Percentiles rank a stretch among this genome's conserved stretches.
phyloP scores from a whole-genome alignment of 306 rosid genomes.

The Dalbergia cultrata region DNA sequence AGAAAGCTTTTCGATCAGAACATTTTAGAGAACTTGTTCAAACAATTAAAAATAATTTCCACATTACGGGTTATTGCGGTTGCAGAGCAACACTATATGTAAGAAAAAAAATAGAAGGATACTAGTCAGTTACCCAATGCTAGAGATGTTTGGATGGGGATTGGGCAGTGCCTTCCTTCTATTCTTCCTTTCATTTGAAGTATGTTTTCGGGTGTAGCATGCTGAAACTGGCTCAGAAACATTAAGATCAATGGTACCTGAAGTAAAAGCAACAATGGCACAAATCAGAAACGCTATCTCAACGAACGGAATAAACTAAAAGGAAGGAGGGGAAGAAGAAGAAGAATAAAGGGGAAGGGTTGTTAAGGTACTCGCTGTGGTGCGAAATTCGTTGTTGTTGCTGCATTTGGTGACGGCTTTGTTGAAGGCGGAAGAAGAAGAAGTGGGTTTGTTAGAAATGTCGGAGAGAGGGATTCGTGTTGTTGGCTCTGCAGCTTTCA shows the following conservation, averaged over 20 bases:
- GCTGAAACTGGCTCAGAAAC: slow-evolving; percentile 53
- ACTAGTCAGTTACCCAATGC: slow-evolving; percentile 43
- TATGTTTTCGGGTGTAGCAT: slow-evolving; percentile 45
- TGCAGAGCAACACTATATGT: background rate
- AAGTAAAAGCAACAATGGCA: slow-evolving; percentile 27
- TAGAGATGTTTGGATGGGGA: slow-evolving; percentile 44
- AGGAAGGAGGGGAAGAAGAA: background rate
- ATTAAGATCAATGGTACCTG: slow-evolving; percentile 44
- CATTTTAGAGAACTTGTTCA: background rate
- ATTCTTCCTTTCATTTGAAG: slow-evolving; percentile 48
- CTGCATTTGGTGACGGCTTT: slow-evolving; percentile 2
- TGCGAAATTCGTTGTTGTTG: background rate
- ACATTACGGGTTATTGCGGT: background rate
- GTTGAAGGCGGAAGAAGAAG: slow-evolving; percentile 16
- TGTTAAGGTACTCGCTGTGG: background rate
- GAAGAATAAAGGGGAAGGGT: background rate
- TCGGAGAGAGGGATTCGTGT: slow-evolving; percentile 72
- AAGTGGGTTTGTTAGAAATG: slow-evolving; percentile 46
- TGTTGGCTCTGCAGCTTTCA: slow-evolving; percentile 1
- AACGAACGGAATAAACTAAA: background rate
- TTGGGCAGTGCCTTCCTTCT: slow-evolving; percentile 47
- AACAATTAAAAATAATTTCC: background rate
- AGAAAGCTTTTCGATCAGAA: background rate
- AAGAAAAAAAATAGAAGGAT: background rate
- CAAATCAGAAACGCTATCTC: background rate